These are phyloP conservation scores for Periconia sp. DNA, from an alignment of 2,329 filamentous ascomycete genomes.

Conservation along the genomic window DNA sequence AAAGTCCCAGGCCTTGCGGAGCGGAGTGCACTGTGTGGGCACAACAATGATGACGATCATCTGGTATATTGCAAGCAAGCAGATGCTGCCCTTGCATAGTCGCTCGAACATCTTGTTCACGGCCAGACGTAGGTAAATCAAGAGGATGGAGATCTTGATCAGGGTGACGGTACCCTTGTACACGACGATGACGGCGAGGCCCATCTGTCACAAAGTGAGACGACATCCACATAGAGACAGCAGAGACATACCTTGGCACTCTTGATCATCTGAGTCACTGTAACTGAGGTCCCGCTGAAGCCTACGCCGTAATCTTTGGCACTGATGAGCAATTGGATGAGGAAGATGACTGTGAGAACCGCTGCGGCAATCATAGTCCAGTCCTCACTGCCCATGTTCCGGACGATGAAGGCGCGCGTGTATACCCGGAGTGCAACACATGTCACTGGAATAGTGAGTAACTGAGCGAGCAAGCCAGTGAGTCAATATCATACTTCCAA, in stretches of 20 bases:
- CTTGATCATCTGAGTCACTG: conserved; percentile 14
- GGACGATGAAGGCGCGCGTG: conserved; percentile 29
- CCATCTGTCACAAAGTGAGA: conserved; percentile 17
- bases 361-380: conserved; percentile 33
- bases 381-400: conserved; percentile 34
- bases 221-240: not conserved
- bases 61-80: conserved; percentile 20
- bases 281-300: conserved; percentile 23
- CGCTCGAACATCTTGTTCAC: conserved; percentile 26
- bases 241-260: conserved; percentile 21
- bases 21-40: conserved; percentile 33
- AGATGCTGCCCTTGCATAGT: conserved; percentile 32
- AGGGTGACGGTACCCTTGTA: conserved; percentile 30
- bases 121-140: conserved; percentile 40
- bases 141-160: conserved; percentile 41
- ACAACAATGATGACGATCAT: conserved; percentile 29
- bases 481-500: conserved; percentile 20
- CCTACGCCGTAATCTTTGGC: conserved; percentile 21
- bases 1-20: conserved; percentile 38
- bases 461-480: not conserved
- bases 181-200: conserved; percentile 22
- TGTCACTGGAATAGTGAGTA: conserved; percentile 15
- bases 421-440: conserved; percentile 28
- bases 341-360: conserved; percentile 20
- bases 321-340: conserved; percentile 16